Conservation (phyloP, 345 rosid species). For the Lepidium aucheri region DNA sequence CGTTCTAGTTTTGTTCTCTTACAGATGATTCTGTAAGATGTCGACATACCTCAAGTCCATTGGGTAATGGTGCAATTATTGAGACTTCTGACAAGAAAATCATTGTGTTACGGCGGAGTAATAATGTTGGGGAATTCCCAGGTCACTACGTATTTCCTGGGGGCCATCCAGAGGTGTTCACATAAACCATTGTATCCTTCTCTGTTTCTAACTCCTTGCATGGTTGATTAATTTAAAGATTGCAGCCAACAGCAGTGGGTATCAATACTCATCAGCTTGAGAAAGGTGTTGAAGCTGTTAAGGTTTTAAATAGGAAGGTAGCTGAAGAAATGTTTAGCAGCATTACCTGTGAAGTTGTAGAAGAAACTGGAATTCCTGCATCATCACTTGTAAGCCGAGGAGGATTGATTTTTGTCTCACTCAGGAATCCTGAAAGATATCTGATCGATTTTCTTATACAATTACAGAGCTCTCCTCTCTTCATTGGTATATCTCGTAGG, state of each 20-base stretch:
- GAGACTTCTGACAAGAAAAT: constrained; percentile 73
- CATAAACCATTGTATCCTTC: not conserved
- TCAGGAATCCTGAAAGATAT: not conserved
- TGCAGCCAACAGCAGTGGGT: constrained; percentile 65
- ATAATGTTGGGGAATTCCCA: constrained; percentile 90
- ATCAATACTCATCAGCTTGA: constrained; percentile 31
- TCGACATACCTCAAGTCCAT: constrained; percentile 72
- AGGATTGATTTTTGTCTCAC: not conserved
- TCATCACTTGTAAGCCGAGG: constrained; percentile 54
- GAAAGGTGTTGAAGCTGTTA: constrained; percentile 6
- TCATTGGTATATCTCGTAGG: constrained; percentile 74
- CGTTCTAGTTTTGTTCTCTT: not conserved
- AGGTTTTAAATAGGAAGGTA: constrained; percentile 41
- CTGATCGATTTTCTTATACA: constrained; percentile 4
- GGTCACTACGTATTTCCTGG: constrained; percentile 89
- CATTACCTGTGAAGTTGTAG: constrained; percentile 67
- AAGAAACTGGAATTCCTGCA: constrained; percentile 85
- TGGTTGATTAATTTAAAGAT: constrained; percentile 1
- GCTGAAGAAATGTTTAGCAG: constrained; percentile 76
- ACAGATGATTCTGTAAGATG: constrained; percentile 58
- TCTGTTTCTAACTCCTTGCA: not conserved
- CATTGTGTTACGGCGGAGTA: constrained; percentile 63
- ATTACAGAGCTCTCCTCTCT: constrained; percentile 51
- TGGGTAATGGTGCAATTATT: constrained; percentile 74
- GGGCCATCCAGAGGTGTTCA: constrained; percentile 83